These are phyloP conservation scores for Glebionis coronaria DNA, from an alignment of 129 eudicot species.

Conservation along the genomic window DNA sequence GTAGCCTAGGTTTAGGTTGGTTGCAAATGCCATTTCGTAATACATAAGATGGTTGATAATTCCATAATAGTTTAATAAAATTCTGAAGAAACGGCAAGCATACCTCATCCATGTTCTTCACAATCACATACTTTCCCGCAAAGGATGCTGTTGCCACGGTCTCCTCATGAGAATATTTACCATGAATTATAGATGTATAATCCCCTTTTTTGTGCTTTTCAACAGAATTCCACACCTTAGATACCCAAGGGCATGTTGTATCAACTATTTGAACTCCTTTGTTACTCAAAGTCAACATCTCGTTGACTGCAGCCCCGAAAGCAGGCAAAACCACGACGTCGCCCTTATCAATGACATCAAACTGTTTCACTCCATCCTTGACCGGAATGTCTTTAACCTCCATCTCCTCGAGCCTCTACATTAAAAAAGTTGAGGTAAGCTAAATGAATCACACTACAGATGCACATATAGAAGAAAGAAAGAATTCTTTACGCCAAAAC, in stretches of 20 bases:
- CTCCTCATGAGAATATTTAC: constrained; percentile 82
- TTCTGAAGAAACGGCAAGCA: background rate
- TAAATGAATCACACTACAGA: background rate
- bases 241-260: constrained; percentile 93
- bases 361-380: constrained; percentile 59
- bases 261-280: constrained; percentile 85
- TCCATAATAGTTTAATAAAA: background rate
- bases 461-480: background rate
- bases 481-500: background rate
- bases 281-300: constrained; percentile 64
- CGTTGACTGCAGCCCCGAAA: constrained; percentile 86
- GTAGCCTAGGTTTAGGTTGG: constrained; percentile 43
- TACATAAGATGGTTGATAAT: background rate
- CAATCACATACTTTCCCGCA: constrained; percentile 45
- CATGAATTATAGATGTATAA: constrained; percentile 81
- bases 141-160: constrained; percentile 61
- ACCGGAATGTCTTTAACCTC: constrained; percentile 55
- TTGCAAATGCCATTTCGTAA: background rate
- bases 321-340: constrained; percentile 93
- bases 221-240: constrained; percentile 78
- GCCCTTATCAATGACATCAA: constrained; percentile 62
- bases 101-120: constrained; percentile 83
- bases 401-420: constrained; percentile 76
- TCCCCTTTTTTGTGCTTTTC: constrained; percentile 87
- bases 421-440: constrained; percentile 23